Evolutionary conservation across 2,329 filamentous ascomycete genomes (phyloP).

Genomic region (Aspergillus quadricinctus): DNA sequence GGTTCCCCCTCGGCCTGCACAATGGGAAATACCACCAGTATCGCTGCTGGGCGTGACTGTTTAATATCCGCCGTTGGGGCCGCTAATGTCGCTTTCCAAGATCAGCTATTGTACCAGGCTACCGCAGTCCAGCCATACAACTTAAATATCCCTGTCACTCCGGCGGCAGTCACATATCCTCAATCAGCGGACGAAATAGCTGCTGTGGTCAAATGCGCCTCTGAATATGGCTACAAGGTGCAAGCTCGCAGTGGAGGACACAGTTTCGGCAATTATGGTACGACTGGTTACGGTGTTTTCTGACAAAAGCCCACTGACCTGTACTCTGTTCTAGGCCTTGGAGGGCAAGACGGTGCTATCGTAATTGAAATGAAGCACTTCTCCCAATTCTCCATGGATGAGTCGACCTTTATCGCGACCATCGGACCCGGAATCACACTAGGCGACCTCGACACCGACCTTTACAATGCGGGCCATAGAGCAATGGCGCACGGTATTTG

Average conservation of each 20-base stretch:
- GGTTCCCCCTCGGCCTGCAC: no score
- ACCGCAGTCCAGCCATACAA: slow-evolving; percentile 21
- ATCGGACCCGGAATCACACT: slow-evolving; percentile 34
- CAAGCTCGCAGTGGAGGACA: slow-evolving; percentile 52
- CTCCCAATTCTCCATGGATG: slow-evolving; percentile 30
- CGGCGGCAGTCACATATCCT: slow-evolving; percentile 32
- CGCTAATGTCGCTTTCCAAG: slow-evolving; percentile 7
- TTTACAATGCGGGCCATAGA: slow-evolving; percentile 26
- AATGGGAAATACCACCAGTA: slow-evolving; percentile 1
- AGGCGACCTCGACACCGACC: slow-evolving; percentile 28
- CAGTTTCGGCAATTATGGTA: slow-evolving; percentile 50
- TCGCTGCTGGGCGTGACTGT: slow-evolving; percentile 5
- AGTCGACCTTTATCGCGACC: slow-evolving; percentile 27
- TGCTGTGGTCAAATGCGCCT: slow-evolving; percentile 45
- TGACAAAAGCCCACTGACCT: not conserved
- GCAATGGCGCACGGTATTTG: slow-evolving; percentile 39
- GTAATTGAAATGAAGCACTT: slow-evolving; percentile 31
- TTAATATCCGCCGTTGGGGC: slow-evolving; percentile 18
- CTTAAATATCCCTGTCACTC: slow-evolving; percentile 22
- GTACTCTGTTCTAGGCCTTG: slow-evolving; percentile 21
- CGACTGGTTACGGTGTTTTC: not conserved
- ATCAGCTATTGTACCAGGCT: slow-evolving; percentile 16
- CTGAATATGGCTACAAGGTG: slow-evolving; percentile 41
- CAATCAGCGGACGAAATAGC: slow-evolving; percentile 39
- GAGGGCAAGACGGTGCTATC: slow-evolving; percentile 28